Base-by-base conservation (phyloP, 768 basidiomycete species). In the Gautieria morchelliformis region DNA sequence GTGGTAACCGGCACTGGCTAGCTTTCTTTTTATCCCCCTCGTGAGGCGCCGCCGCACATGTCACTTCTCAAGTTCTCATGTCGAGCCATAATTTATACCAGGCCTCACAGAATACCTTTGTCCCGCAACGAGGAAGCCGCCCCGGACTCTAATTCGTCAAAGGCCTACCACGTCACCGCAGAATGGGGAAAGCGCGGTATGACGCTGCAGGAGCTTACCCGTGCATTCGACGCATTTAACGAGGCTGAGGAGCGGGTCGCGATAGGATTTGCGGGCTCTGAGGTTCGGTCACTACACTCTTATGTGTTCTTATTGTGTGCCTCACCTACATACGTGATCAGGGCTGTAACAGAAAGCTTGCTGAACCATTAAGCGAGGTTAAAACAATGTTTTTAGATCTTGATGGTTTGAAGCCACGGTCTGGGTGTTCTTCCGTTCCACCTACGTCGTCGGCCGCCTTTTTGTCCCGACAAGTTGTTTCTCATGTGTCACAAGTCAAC, bases 111-210 rank as follows among this genome's bases (percentile, higher is more conserved):
- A 37, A 37, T 37, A 9, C 35, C 35, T 10, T 14, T 14, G 10
- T 37, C 35, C 35, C 35, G 35, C 35, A 37, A 14, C 35, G 35
- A n/a, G n/a, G n/a, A n/a, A 37, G 35, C 35, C 2, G n/a, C 45
- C 37, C 15, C 52, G 17, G 15, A 15, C 52, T 19, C 52, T 19
- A n/a, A 19, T 53, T 27, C 37, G 7, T 46, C 20, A 10, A 44
- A 55, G 53, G 14, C 53, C 1, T 55, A 55, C 53, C 41, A 46
- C 24, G 53, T 24, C 14, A 55, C 53, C 1, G 41, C 24, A 45
- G 41, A 44, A 22, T 55, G 53, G 53, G 53, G 53, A 42, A 55
- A 55, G 19, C 41, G 45, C 15, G 45, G 45, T n/a, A 55, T 55
- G 53, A 55, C 53, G 45, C 42, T 44, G 5, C 41, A 55, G 15